Conservation (phyloP, 768 basidiomycete genomes). For the Pulveroboletus sp. region DNA sequence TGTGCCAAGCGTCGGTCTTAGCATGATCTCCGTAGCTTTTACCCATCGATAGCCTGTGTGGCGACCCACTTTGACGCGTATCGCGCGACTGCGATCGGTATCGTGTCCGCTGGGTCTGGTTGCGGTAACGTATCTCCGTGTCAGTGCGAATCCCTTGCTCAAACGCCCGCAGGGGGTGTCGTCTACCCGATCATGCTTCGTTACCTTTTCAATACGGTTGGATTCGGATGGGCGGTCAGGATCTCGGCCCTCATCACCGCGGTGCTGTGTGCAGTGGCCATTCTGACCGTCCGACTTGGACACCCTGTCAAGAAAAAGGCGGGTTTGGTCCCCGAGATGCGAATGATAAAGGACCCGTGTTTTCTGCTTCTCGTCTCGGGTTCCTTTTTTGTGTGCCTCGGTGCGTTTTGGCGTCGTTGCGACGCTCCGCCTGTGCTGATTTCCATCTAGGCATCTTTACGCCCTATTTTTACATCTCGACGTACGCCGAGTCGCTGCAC, state of each 20-base stretch:
- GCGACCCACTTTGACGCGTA: slow-evolving; percentile 64
- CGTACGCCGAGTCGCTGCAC: slow-evolving; percentile 46
- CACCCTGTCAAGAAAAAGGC: slow-evolving; percentile 15
- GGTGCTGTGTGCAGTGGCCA: slow-evolving; percentile 44
- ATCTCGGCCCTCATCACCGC: slow-evolving; percentile 52
- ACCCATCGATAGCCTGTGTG: slow-evolving; percentile 64
- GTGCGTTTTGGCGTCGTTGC: slow-evolving; percentile 36
- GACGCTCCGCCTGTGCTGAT: not conserved
- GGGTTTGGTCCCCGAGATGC: slow-evolving; percentile 20
- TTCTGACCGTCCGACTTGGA: slow-evolving; percentile 44
- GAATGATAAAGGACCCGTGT: slow-evolving; percentile 43
- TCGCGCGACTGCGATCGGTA: slow-evolving; percentile 69
- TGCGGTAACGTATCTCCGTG: slow-evolving; percentile 39
- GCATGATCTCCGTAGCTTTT: slow-evolving; percentile 47
- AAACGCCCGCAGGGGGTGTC: slow-evolving; percentile 51
- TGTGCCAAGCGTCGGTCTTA: slow-evolving; percentile 5
- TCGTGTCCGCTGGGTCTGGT: slow-evolving; percentile 70
- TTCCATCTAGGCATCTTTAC: slow-evolving; percentile 57
- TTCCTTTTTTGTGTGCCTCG: slow-evolving; percentile 58
- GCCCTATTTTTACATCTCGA: slow-evolving; percentile 68
- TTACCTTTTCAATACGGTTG: slow-evolving; percentile 49
- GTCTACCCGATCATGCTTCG: slow-evolving; percentile 67
- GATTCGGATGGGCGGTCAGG: slow-evolving; percentile 64
- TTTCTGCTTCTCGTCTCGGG: slow-evolving; percentile 54
- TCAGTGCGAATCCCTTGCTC: slow-evolving; percentile 18